These are phyloP conservation scores for Stylosanthes scabra DNA, from an alignment of 331 rosid genomes.

Conservation along the genomic window DNA sequence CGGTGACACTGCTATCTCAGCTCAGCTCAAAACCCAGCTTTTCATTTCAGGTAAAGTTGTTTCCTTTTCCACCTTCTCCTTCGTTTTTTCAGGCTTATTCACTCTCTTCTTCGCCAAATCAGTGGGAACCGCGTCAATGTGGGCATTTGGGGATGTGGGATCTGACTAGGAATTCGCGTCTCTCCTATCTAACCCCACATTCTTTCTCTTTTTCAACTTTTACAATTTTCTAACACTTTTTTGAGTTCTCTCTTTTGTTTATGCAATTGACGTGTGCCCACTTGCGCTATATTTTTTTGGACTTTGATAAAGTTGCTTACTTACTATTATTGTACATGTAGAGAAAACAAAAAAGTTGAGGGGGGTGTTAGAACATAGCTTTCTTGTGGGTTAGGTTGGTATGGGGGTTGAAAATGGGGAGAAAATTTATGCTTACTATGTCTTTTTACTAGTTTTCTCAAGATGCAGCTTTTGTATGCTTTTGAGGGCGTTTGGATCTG, in stretches of 20 bases:
- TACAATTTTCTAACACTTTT: slow-evolving; percentile 18
- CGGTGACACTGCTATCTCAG: background rate
- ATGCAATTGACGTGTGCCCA: slow-evolving; percentile 41
- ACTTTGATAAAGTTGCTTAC: slow-evolving; percentile 41
- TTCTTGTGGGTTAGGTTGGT: background rate
- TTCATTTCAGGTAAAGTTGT: slow-evolving; percentile 45
- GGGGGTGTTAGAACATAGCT: slow-evolving; percentile 28
- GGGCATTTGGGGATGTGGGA: slow-evolving; percentile 42
- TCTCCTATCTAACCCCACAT: slow-evolving; percentile 35
- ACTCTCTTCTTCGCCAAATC: background rate
- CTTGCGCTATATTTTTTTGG: slow-evolving; percentile 36
- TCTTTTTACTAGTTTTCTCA: slow-evolving; percentile 38
- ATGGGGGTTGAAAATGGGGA: background rate
- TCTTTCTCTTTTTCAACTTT: slow-evolving; percentile 38
- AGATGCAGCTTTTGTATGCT: slow-evolving; percentile 37
- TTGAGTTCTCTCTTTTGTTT: slow-evolving; percentile 22
- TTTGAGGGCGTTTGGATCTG: slow-evolving; percentile 66
- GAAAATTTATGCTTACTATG: slow-evolving; percentile 24
- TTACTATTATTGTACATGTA: slow-evolving; percentile 38
- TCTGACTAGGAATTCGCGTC: slow-evolving; percentile 44
- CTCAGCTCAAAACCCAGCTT: slow-evolving; percentile 22
- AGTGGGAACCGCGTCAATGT: slow-evolving; percentile 12
- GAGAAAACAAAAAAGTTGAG: background rate
- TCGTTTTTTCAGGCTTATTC: slow-evolving; percentile 10
- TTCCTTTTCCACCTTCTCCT: slow-evolving; percentile 23